Percentiles rank a stretch among this genome's conserved stretches.
Conservation (phyloP, 768 basidiomycete genomes). For the Nidularia pulvinata region DNA sequence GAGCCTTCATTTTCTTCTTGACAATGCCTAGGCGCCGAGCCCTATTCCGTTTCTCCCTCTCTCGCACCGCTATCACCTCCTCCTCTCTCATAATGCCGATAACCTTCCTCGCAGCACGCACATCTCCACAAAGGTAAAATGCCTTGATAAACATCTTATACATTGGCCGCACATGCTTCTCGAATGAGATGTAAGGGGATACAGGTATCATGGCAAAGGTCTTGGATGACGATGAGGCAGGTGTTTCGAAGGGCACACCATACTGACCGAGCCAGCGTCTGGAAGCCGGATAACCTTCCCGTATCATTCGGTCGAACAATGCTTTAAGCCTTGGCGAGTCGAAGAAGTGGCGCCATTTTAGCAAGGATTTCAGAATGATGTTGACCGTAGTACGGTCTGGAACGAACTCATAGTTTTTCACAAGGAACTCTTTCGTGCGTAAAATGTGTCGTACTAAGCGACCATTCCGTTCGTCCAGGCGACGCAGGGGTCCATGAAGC, state of each 20-base stretch:
- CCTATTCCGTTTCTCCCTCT: slow-evolving; percentile 26
- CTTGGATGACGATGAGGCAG: slow-evolving; percentile 6
- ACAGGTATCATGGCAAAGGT: slow-evolving; percentile 32
- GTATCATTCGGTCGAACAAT: slow-evolving; percentile 67
- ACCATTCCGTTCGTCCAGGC: slow-evolving; percentile 31
- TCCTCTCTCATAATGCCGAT: slow-evolving; percentile 55
- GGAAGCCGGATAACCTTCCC: slow-evolving; percentile 55
- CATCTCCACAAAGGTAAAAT: slow-evolving; percentile 56
- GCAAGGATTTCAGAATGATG: slow-evolving; percentile 59
- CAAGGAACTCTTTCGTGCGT: slow-evolving; percentile 38
- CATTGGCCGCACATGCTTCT: slow-evolving; percentile 63
- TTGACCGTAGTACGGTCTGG: slow-evolving; percentile 75
- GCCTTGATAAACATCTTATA: slow-evolving; percentile 75
- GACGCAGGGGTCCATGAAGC: slow-evolving; percentile 39
- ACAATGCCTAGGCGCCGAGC: slow-evolving; percentile 27
- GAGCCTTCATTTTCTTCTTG: slow-evolving; percentile 17
- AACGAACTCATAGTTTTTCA: slow-evolving; percentile 41
- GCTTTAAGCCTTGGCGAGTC: slow-evolving; percentile 40
- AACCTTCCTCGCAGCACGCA: slow-evolving; percentile 47
- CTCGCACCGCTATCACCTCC: slow-evolving; percentile 19
- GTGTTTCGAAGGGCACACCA: slow-evolving; percentile 46
- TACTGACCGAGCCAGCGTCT: slow-evolving; percentile 19
- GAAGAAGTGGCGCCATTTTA: slow-evolving; percentile 48
- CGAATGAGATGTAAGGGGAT: slow-evolving; percentile 46
- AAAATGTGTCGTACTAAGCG: slow-evolving; percentile 44